Evolutionary conservation across 139 green algal species (phyloP).

Genomic region (Asterochloris sp.): DNA sequence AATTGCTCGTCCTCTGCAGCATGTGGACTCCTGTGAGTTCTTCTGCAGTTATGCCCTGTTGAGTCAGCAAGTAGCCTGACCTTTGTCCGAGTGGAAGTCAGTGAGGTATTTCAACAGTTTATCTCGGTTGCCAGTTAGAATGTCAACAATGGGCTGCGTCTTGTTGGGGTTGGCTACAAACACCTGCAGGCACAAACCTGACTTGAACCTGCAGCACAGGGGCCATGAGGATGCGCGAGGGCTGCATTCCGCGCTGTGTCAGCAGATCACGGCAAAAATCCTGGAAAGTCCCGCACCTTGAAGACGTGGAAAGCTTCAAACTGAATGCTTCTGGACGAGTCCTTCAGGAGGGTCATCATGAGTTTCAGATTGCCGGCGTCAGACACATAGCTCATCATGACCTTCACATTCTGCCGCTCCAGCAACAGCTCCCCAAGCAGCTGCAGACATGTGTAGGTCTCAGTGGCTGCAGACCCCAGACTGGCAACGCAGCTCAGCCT

Average conservation of each 20-base stretch:
- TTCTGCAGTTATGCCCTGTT: neutral
- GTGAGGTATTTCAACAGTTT: constrained; percentile 92
- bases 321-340: constrained; percentile 86
- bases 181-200: constrained; percentile 45
- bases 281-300: constrained; percentile 65
- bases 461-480: no score
- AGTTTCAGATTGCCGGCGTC: constrained; percentile 84
- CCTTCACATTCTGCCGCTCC: constrained; percentile 76
- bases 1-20: constrained; percentile 78
- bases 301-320: constrained; percentile 98
- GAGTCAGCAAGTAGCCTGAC: neutral
- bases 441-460: constrained; percentile 28
- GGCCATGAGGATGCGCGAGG: neutral
- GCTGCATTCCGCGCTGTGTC: neutral
- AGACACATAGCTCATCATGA: constrained; percentile 88
- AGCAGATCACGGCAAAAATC: neutral
- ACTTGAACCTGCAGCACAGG: neutral
- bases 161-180: constrained; percentile 97
- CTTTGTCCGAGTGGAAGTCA: constrained; percentile 86
- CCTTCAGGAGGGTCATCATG: constrained; percentile 93
- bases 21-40: neutral
- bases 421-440: constrained; percentile 91
- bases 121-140: constrained; percentile 83
- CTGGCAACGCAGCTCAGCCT: no score
- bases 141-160: constrained; percentile 71